Evolutionary conservation across 164 flowering plant species (phyloP), one percentile per base, ranked within the genome.

Genomic region (Stephania japonica): DNA sequence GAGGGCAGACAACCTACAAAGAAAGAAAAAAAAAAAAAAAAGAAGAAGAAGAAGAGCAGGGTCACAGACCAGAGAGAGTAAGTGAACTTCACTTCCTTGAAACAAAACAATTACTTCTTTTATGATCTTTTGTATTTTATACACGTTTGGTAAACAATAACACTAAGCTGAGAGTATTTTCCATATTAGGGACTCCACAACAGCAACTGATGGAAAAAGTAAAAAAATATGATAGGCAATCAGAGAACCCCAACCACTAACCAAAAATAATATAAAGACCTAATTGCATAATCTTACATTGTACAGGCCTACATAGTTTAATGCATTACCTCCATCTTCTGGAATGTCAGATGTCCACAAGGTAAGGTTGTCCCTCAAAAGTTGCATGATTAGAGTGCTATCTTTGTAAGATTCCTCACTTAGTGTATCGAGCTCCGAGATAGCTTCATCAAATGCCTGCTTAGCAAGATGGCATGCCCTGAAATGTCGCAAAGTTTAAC

Each of bases 341-440:
- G 80, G 80, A 41, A 74, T 78, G 71, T 78, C 80, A 44, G 78
- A 70, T 65, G 80, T 78, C 80, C 80, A 78, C 74, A 78, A 70
- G 6, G 80, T 78, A 12, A 78, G 73, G 43, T 78, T 78, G 44
- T 78, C 80, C 76, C 80, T 78, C 25, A 73, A 49, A 23, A 78
- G 80, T 70, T 78, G 80, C 80, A 78, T 78, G 32, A 78, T 78
- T 38, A 78, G 59, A 67, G 77, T 78, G 67, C 80, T 78, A 38
- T 78, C 80, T 64, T 78, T 78, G 71, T 78, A 78, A 32, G 80
- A 78, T 67, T 78, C 80, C 42, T 78, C 80, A 67, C 72, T 74
- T 47, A 78, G 76, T 53, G 77, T 78, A 62, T 78, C 80, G 8
- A 78, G 78, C 74, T 78, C 80, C 13, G 80, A 75, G 25, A 78